phyloP scores from a whole-genome alignment of 257 asterid genomes.

The Craterostigma plantagineum region DNA sequence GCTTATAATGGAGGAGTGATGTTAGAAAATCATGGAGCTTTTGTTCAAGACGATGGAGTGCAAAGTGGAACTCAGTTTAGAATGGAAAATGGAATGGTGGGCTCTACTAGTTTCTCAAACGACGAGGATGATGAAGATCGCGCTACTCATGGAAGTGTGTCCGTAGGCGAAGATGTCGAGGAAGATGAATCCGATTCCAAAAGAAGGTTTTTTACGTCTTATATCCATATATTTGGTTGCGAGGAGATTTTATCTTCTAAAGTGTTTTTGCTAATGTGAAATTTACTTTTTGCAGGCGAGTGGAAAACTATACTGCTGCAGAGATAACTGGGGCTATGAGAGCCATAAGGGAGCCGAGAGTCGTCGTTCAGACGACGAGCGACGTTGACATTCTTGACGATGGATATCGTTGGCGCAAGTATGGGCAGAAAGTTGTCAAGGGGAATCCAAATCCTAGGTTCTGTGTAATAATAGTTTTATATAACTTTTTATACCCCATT shows the following conservation, averaged over 20 bases:
- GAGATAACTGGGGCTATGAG: constrained; percentile 23
- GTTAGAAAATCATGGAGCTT: constrained; percentile 19
- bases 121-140: constrained; percentile 54
- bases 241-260: neutral
- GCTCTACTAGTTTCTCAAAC: constrained; percentile 44
- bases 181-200: constrained; percentile 75
- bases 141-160: constrained; percentile 42
- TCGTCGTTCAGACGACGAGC: constrained; percentile 73
- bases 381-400: constrained; percentile 80
- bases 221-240: neutral
- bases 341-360: constrained; percentile 74
- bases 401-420: constrained; percentile 81
- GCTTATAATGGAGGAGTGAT: constrained; percentile 15
- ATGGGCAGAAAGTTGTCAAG: constrained; percentile 76
- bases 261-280: neutral
- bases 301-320: constrained; percentile 30
- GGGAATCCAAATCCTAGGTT: constrained; percentile 89
- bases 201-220: constrained; percentile 41
- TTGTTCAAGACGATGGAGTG: constrained; percentile 11
- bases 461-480: too few species aligned
- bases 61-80: constrained; percentile 28
- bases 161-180: constrained; percentile 57
- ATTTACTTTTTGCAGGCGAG: constrained; percentile 25
- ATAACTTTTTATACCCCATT: too few species aligned
- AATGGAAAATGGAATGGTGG: constrained; percentile 33